A percentile compares a stretch with the other conserved stretches of the same genome.
These are phyloP conservation scores for Cyclotella choctawhatcheeana DNA, from an alignment of 108 stramenopile species.

Conservation along the genomic window DNA sequence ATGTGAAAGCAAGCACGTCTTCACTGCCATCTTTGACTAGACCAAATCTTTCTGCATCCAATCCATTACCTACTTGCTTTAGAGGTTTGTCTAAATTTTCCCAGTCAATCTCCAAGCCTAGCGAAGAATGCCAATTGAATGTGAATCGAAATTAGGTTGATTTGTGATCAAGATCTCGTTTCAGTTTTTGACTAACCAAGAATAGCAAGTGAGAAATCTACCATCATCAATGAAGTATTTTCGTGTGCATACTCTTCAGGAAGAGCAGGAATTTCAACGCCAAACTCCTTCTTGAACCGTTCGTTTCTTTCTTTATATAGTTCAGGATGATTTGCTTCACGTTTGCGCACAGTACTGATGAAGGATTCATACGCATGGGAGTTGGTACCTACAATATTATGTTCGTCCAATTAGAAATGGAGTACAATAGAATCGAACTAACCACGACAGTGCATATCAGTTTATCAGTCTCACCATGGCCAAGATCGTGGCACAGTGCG, in stretches of 20 bases:
- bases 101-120: constrained; percentile 70
- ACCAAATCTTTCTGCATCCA: constrained; percentile 63
- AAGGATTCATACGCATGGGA: constrained; percentile 76
- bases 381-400: constrained; percentile 81
- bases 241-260: constrained; percentile 71
- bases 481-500: constrained; percentile 92
- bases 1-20: constrained; percentile 62
- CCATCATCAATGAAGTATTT: constrained; percentile 74
- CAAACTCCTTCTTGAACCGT: constrained; percentile 39
- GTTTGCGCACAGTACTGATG: constrained; percentile 24
- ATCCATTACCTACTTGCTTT: constrained; percentile 76
- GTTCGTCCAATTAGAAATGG: background rate
- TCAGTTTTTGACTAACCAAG: constrained; percentile 7
- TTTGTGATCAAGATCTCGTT: background rate
- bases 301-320: constrained; percentile 46
- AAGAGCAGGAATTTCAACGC: constrained; percentile 48
- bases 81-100: constrained; percentile 69
- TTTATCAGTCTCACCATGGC: constrained; percentile 56
- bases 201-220: constrained; percentile 65
- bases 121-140: background rate
- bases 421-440: background rate
- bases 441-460: no score
- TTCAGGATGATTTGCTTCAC: constrained; percentile 39
- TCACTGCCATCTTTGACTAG: constrained; percentile 26
- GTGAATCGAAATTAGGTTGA: background rate